Percentiles rank a stretch among this genome's conserved stretches.
phyloP scores from a whole-genome alignment of 176 grass and related monocot genomes.

The Leersia perrieri region DNA sequence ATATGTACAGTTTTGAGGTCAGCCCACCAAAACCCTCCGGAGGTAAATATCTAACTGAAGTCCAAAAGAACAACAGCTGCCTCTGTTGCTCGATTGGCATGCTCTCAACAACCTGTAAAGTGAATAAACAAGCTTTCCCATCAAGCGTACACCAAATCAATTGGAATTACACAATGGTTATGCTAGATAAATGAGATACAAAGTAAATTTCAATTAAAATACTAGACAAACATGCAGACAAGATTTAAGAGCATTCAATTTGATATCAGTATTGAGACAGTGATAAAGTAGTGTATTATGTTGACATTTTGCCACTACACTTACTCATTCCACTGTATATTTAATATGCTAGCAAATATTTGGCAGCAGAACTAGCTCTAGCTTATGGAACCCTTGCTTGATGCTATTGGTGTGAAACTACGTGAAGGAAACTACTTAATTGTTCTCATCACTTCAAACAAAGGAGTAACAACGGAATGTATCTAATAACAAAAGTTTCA shows the following conservation, averaged over 20 bases:
- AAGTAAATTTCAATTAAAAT: neutral
- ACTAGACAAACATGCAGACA: neutral
- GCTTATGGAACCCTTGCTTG: neutral
- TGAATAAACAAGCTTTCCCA: slow-evolving; percentile 7
- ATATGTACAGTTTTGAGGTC: slow-evolving; percentile 86
- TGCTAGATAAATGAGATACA: neutral
- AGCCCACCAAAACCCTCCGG: slow-evolving; percentile 81
- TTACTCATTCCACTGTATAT: slow-evolving; percentile 3
- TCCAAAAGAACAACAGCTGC: slow-evolving; percentile 93
- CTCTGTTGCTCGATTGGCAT: slow-evolving; percentile 80
- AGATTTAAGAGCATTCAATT: neutral
- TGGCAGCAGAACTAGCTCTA: neutral
- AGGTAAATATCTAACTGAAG: slow-evolving; percentile 87
- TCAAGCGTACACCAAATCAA: slow-evolving; percentile 2
- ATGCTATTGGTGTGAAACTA: neutral
- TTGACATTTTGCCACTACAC: neutral
- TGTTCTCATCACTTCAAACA: slow-evolving; percentile 11
- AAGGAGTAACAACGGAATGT: neutral
- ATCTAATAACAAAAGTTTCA: neutral
- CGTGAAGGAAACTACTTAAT: neutral
- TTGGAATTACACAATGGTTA: neutral
- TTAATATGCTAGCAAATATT: neutral
- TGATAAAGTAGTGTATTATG: neutral
- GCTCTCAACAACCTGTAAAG: slow-evolving; percentile 63
- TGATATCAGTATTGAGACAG: neutral